These are phyloP conservation scores for Chlamydomonas applanata DNA, from an alignment of 139 green algal species.

Conservation along the genomic window DNA sequence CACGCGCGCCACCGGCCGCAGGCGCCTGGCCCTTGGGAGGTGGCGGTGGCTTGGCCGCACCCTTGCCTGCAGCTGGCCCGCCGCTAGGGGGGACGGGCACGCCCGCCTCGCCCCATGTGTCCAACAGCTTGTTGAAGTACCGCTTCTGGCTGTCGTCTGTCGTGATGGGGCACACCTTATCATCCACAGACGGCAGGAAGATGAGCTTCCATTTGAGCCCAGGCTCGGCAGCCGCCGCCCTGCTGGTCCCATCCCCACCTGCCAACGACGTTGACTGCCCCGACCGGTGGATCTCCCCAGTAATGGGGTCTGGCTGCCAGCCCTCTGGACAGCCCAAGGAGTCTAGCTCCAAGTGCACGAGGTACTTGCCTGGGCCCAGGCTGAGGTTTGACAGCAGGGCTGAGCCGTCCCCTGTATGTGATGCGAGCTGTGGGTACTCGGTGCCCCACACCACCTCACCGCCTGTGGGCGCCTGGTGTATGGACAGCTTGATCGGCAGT, in stretches of 20 bases:
- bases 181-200: slow-evolving; percentile 38
- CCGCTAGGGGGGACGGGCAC: neutral
- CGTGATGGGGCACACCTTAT: slow-evolving; percentile 41
- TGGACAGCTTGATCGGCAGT: slow-evolving; percentile 22
- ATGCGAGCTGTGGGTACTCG: slow-evolving; percentile 23
- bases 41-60: neutral
- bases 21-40: neutral
- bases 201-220: slow-evolving; percentile 20
- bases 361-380: slow-evolving; percentile 47
- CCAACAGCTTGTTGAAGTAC: slow-evolving; percentile 42
- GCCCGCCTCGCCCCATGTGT: slow-evolving; percentile 44
- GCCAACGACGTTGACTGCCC: neutral
- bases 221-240: slow-evolving; percentile 4
- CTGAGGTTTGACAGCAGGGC: slow-evolving; percentile 28
- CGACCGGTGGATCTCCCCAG: slow-evolving; percentile 13
- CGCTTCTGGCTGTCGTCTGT: slow-evolving; percentile 39
- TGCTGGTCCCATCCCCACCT: slow-evolving; percentile 12
- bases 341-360: slow-evolving; percentile 31
- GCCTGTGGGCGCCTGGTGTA: slow-evolving; percentile 11
- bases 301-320: slow-evolving; percentile 29
- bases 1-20: neutral
- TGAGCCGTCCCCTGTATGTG: too few species aligned
- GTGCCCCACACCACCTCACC: slow-evolving; percentile 28
- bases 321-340: slow-evolving; percentile 23
- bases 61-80: neutral